Evolutionary conservation across 331 rosid genomes (phyloP).

Genomic region (Erythrophleum ivorense): DNA sequence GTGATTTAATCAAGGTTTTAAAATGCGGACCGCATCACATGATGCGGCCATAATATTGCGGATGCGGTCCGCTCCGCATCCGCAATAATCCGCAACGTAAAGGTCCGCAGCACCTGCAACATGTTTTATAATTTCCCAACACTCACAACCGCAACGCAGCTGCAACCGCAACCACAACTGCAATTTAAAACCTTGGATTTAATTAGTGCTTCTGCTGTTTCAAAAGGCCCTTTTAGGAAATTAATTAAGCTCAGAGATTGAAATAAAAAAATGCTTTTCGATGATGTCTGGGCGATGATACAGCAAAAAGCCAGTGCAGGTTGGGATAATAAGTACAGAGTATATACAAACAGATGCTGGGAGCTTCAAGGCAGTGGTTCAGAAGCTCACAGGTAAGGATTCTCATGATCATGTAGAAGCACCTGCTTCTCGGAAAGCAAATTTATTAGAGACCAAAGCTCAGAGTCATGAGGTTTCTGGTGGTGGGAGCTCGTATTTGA

Average conservation of each 20-base stretch:
- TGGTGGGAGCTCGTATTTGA: conserved; percentile 38
- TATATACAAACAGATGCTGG: conserved; percentile 78
- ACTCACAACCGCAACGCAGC: too few species aligned
- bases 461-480: not conserved
- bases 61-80: too few species aligned
- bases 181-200: too few species aligned
- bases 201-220: not conserved
- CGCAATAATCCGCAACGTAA: too few species aligned
- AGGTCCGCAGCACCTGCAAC: too few species aligned
- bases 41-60: too few species aligned
- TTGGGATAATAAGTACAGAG: conserved; percentile 76
- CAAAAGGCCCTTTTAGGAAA: not conserved
- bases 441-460: not conserved
- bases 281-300: conserved; percentile 47
- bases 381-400: conserved; percentile 78
- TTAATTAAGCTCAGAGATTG: too few species aligned
- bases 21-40: too few species aligned
- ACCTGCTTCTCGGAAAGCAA: not conserved
- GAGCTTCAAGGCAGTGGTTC: conserved; percentile 83
- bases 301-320: conserved; percentile 41
- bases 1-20: not conserved
- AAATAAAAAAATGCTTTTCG: not conserved
- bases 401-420: conserved; percentile 7
- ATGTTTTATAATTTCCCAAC: too few species aligned
- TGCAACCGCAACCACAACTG: too few species aligned